Evolutionary conservation across 2,329 filamentous ascomycete genomes (phyloP), one percentile per base, ranked within the genome.

Genomic region (Colletotrichum cordylinicola): DNA sequence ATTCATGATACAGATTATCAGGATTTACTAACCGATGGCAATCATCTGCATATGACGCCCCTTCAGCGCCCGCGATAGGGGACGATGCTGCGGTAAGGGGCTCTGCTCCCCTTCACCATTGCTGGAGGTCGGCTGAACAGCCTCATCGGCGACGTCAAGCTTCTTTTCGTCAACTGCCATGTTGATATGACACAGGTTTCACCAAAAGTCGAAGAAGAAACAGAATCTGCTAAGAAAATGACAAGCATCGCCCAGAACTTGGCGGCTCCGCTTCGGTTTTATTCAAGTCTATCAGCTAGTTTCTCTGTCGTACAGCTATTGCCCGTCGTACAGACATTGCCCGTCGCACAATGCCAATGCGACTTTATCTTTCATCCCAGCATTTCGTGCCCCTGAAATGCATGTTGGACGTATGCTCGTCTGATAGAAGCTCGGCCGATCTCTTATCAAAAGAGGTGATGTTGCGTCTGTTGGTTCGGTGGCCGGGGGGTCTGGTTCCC

Each of bases 41-140:
- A 94, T 88, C 12, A 94, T 84, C 55, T 93, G 91, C 56, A 94
- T 92, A 80, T 94, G 75, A 15, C 75, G 72, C 18, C 72, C 70
- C 64, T 77, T 77, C 33, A 77, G n/a, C 4, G 67, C 72, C 52
- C 75, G 72, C 48, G 35, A 27, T 9, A 69, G 31, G 13, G 48
- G 27, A 18, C 39, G 64, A 31, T 48, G 27, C 12, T 72, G 72
- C 31, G 55, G 13, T 15, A 69, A 21, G 48, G 48, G 18, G 27
- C 29, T 39, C 8, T 48, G 39, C 18, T 67, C n/a, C 16, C 64
- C 64, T 18, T 52, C 64, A 9, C 64, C 64, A 10, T 67, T 24
- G 2, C 64, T 55, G 64, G 24, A 48, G 16, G 39, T 21, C 4
- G 37, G 39, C 6, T 67, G 64, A 4, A 67, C 37, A 24, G 39